Percentiles rank a stretch among this genome's conserved stretches.
Evolutionary conservation across 805 yeast species (phyloP).

Genomic region (Saturnispora diversa): DNA sequence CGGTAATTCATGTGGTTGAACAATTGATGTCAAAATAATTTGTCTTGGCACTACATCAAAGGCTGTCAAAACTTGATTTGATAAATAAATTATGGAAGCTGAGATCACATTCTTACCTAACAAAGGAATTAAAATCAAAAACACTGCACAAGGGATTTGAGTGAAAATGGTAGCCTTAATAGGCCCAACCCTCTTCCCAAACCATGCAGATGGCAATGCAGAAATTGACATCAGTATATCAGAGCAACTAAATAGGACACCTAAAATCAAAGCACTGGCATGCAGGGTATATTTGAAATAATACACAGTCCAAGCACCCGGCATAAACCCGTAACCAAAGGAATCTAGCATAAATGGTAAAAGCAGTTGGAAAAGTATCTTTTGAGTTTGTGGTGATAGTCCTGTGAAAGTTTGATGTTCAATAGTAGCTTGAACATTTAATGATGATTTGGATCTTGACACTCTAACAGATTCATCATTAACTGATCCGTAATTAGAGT

Average conservation of each 20-base stretch:
- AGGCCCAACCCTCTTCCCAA: conserved; percentile 67
- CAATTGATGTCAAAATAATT: conserved; percentile 60
- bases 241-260: conserved; percentile 57
- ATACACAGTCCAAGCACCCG: conserved; percentile 81
- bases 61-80: conserved; percentile 56
- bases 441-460: conserved; percentile 11
- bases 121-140: conserved; percentile 48
- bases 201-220: conserved; percentile 65
- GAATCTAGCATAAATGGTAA: conserved; percentile 76
- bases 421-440: conserved; percentile 17
- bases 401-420: conserved; percentile 27
- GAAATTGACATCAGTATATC: conserved; percentile 58
- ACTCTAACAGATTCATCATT: background rate
- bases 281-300: conserved; percentile 56
- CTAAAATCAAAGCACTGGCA: conserved; percentile 50
- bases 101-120: conserved; percentile 27
- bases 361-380: conserved; percentile 41
- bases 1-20: conserved; percentile 56
- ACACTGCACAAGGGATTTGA: conserved; percentile 70
- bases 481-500: conserved; percentile 1
- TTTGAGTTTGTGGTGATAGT: conserved; percentile 36
- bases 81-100: conserved; percentile 45
- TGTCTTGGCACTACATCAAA: conserved; percentile 95
- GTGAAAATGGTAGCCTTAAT: conserved; percentile 65
- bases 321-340: conserved; percentile 82